Conservation (phyloP, 192 early-diverging fungal genomes). For the Cetraspora pellucida region DNA sequence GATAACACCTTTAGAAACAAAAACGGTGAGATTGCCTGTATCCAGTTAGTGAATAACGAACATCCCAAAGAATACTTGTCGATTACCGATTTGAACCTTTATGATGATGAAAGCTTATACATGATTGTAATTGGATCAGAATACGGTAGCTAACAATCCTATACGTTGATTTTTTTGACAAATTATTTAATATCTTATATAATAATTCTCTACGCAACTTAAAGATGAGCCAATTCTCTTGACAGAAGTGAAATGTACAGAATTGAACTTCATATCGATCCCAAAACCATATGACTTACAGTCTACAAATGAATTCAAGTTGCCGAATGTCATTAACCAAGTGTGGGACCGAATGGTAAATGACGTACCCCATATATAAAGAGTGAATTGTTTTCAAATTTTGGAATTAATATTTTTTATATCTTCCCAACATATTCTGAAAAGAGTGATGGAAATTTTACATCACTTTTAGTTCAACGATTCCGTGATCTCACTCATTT, state of each 20-base stretch:
- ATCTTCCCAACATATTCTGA: neutral
- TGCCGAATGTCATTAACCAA: neutral
- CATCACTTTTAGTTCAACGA: neutral
- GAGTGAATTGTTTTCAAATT: neutral
- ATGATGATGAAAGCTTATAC: slow-evolving; percentile 25
- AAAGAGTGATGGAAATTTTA: slow-evolving; percentile 1
- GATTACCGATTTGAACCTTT: slow-evolving; percentile 18
- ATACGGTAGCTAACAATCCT: neutral
- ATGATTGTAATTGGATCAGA: neutral
- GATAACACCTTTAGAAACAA: neutral
- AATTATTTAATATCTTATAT: neutral
- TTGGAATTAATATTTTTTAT: neutral
- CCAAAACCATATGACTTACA: neutral
- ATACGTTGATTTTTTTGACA: neutral
- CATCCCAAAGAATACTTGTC: neutral
- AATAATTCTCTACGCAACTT: neutral
- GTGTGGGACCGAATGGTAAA: neutral
- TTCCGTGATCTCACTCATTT: slow-evolving; percentile 7
- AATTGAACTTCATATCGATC: slow-evolving; percentile 2
- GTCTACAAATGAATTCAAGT: neutral
- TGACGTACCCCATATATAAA: neutral
- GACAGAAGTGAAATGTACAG: slow-evolving; percentile 14
- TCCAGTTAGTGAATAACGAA: slow-evolving; percentile 2
- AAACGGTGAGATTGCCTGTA: neutral
- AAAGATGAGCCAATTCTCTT: slow-evolving; percentile 12